phyloP scores from a whole-genome alignment of 192 early-diverging fungal species.

The Backusella australiensis region DNA sequence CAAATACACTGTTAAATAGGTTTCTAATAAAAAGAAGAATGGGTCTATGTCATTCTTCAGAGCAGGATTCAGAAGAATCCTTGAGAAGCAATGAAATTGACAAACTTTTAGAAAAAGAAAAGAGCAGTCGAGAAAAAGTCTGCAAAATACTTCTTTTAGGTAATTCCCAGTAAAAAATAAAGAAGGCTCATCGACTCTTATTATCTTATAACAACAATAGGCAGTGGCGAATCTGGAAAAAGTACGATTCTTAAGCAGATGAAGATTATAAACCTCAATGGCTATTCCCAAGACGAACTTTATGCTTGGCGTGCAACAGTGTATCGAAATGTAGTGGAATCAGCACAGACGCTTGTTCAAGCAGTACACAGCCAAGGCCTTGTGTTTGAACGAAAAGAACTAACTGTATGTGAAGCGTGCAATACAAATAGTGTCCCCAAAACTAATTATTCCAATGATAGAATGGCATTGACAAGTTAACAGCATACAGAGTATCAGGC shows the following conservation, averaged over 20 bases:
- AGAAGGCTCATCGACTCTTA: too few species aligned
- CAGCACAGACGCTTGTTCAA: constrained; percentile 70
- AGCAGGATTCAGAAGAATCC: constrained; percentile 48
- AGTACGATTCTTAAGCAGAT: constrained; percentile 96
- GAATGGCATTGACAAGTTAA: background rate
- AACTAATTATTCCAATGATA: background rate
- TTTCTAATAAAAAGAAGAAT: constrained; percentile 30
- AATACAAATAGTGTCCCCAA: too few species aligned
- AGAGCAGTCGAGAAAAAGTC: constrained; percentile 57
- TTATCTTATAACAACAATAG: constrained; percentile 30
- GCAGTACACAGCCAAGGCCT: constrained; percentile 57
- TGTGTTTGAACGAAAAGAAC: constrained; percentile 5
- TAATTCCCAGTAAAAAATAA: constrained; percentile 14
- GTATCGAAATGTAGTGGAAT: constrained; percentile 82
- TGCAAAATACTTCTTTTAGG: constrained; percentile 76
- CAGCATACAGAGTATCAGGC: constrained; percentile 15
- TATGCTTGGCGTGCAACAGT: constrained; percentile 72
- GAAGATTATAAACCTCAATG: constrained; percentile 94
- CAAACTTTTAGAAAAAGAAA: constrained; percentile 60
- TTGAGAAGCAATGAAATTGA: constrained; percentile 57
- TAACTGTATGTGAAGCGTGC: background rate
- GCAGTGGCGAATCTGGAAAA: constrained; percentile 93
- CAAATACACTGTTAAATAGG: background rate
- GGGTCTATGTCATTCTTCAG: constrained; percentile 64
- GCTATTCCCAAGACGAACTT: constrained; percentile 80